These are phyloP conservation scores for peach (Prunus persica) DNA, from an alignment of 306 rosid species.

Conservation along the genomic window Prunus_persica_NCBIv2 NC_034010.1:25276501-25277000, in stretches of 20 bases:
- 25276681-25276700: slow-evolving; percentile 36
- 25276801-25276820: slow-evolving; percentile 54
- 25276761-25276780: slow-evolving; percentile 45
- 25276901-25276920: slow-evolving; percentile 15
- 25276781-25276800: slow-evolving; percentile 54
- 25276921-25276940: slow-evolving; percentile 24
- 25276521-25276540: slow-evolving; percentile 41
- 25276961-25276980: slow-evolving; percentile 32
- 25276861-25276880: slow-evolving; percentile 14
- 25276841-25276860: slow-evolving; percentile 28
- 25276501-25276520: slow-evolving; percentile 40
- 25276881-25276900: slow-evolving; percentile 22
- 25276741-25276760: slow-evolving; percentile 37
- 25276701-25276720: slow-evolving; percentile 36
- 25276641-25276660: slow-evolving; percentile 30
- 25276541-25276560: slow-evolving; percentile 38
- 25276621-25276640: slow-evolving; percentile 32
- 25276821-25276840: slow-evolving; percentile 34
- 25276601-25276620: slow-evolving; percentile 37
- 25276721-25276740: slow-evolving; percentile 42
- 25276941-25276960: slow-evolving; percentile 40
- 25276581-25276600: slow-evolving; percentile 50
- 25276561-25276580: slow-evolving; percentile 44
- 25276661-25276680: slow-evolving; percentile 33
- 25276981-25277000: slow-evolving; percentile 35